Evolutionary conservation across 2,329 filamentous ascomycete species (phyloP).

Genomic region (Verticillium zaregamsianum): DNA sequence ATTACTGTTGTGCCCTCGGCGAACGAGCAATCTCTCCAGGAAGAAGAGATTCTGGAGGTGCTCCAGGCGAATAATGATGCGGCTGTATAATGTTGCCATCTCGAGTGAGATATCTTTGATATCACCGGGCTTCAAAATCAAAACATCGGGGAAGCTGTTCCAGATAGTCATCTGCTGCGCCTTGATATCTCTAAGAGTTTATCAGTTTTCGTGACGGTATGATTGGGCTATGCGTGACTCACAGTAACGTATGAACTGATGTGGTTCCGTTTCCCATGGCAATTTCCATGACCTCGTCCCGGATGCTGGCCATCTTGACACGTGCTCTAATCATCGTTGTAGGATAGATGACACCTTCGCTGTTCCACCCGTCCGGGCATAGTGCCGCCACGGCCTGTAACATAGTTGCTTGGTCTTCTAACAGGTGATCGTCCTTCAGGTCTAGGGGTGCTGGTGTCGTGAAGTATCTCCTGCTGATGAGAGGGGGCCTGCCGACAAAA

Average conservation of each 20-base stretch:
- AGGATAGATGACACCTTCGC: conserved; percentile 33
- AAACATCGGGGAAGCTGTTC: conserved; percentile 29
- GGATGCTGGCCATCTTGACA: conserved; percentile 41
- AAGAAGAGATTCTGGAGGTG: conserved; percentile 56
- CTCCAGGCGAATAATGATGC: conserved; percentile 43
- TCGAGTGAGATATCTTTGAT: conserved; percentile 26
- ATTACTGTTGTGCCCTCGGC: conserved; percentile 30
- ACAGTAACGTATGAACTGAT: conserved; percentile 32
- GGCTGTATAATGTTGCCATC: conserved; percentile 31
- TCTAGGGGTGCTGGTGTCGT: conserved; percentile 51
- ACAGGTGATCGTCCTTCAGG: conserved; percentile 42
- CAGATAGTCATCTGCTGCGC: conserved; percentile 25
- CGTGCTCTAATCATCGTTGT: conserved; percentile 42
- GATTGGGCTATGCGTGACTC: neutral
- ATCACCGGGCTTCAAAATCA: conserved; percentile 33
- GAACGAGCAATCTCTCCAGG: conserved; percentile 51
- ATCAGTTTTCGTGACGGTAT: neutral
- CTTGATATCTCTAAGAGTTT: conserved; percentile 28
- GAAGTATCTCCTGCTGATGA: conserved; percentile 48
- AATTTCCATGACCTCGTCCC: conserved; percentile 57
- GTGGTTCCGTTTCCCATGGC: conserved; percentile 36
- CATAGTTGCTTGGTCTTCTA: conserved; percentile 37
- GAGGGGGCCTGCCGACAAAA: conserved; percentile 51
- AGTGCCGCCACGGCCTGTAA: conserved; percentile 31
- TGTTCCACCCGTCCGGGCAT: conserved; percentile 50